Percentiles rank a stretch among this genome's conserved stretches.
Conservation (phyloP, 331 rosid genomes). For the Quercus phellos region DNA sequence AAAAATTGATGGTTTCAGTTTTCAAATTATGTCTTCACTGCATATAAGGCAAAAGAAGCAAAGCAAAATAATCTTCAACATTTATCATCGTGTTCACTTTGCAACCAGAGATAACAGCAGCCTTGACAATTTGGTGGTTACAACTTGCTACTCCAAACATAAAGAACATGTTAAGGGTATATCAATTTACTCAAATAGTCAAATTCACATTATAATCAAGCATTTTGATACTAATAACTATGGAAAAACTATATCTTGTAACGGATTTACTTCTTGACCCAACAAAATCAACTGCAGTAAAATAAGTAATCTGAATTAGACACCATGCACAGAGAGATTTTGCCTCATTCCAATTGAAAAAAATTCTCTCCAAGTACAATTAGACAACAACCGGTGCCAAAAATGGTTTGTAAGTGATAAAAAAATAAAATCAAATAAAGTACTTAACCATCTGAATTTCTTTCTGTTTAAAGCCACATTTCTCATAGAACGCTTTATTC, state of each 20-base stretch:
- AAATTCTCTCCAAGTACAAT: not conserved
- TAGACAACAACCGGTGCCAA: not conserved
- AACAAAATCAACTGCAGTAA: not conserved
- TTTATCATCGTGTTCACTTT: not conserved
- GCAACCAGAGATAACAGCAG: too few species aligned
- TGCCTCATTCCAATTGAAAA: not conserved
- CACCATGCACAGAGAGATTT: not conserved
- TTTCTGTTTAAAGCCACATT: slow-evolving; percentile 63
- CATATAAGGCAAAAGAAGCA: too few species aligned
- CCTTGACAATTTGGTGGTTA: too few species aligned
- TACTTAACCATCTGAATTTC: slow-evolving; percentile 70
- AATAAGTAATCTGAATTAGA: not conserved
- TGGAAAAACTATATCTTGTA: not conserved
- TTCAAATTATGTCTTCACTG: too few species aligned
- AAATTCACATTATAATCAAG: too few species aligned
- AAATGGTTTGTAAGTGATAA: not conserved
- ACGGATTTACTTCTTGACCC: not conserved
- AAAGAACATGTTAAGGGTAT: not conserved
- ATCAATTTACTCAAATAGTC: not conserved
- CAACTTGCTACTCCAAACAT: too few species aligned
- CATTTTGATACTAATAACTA: too few species aligned
- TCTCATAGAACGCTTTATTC: slow-evolving; percentile 58
- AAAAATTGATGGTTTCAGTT: too few species aligned
- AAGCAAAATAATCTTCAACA: not conserved
- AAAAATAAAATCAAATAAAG: slow-evolving; percentile 35